Evolutionary conservation across 129 eudicot genomes (phyloP), one percentile per base, ranked within the genome.

Genomic region (Chrysanthemum seticuspe): DNA sequence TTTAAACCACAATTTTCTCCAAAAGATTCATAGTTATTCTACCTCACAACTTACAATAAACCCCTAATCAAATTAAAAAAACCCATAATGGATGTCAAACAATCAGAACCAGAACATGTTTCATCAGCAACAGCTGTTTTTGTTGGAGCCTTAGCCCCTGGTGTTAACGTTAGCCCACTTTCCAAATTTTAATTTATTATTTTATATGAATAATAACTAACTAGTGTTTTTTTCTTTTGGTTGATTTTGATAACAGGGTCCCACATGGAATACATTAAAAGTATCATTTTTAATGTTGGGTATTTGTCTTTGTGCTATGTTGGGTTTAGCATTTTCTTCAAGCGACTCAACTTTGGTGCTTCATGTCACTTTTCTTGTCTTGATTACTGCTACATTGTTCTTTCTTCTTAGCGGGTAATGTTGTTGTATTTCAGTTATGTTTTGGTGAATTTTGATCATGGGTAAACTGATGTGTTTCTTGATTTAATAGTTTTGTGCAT

Each of bases 221-320:
- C 45, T 36, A 36, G 1, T 6, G 10, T n/a, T 34, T 5, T 34
- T 34, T 34, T 79, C 48, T 75, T 68, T 76, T 78, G 62, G 72
- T 49, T 73, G 79, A 29, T 69, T 80, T 80, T 31, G 78, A 51
- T 72, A 79, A 57, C 88, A 94, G 98, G 96, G 76, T 81, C 92
- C 91, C 5, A 89, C 97, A 72, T 94, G 98, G 98, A 94, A 79
- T 71, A 85, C 97, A 8, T 77, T 94, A 16, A 94, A 90, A 76
- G 49, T 77, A 10, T 86, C 90, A 8, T 50, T 53, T 63, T 9
- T 94, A 77, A 86, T 94, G 98, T 83, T 94, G 90, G 93, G 92
- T 81, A 59, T 90, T 14, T 83, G 93, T 74, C 96, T 94, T 60
- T 78, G 81, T 86, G 84, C 75, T 73, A 94, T 94, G 98, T 74